Base-by-base conservation (phyloP, 495 filamentous ascomycete genomes). In the Talaromyces ruber region DNA sequence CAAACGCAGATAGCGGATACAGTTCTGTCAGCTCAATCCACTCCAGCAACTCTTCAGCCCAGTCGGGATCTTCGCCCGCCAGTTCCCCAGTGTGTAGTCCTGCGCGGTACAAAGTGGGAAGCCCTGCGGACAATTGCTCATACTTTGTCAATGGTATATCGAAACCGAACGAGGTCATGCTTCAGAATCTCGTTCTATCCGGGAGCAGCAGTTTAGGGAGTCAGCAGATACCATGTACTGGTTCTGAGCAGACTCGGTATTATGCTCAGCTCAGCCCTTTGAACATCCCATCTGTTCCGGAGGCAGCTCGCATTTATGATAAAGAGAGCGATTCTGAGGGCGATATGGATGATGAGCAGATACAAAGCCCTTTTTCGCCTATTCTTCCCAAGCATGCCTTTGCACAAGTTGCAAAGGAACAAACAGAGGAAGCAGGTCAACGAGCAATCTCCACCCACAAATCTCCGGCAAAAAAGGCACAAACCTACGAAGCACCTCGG, bases 1-100 rank as follows among this genome's bases (percentile, higher is more conserved):
- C 64, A 58, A 74, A 77, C 58, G 67, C 66, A 25, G 76, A 79
- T 61, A 78, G 76, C 62, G 76, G 76, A 18, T 78, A 79, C 62
- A 78, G 73, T 63, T 78, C 74, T 28, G 26, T 62, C 9, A 52
- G 60, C 30, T 62, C 60, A 24, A 25, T 45, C 6, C 45, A 29
- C 28, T 62, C 60, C 4, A 51, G 39, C 28, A 32, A 51, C 14
- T 60, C 59, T 32, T 32, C 45, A 11, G 26, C 43, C 16, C 37
- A 45, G 25, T 52, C 45, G n/a, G 39, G 43, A 22, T 51, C 59
- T 3, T 39, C 59, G 21, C 59, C 45, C 52, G 9, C 25, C 18
- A 25, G 18, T 14, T 60, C 37, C 16, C 59, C 39, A 9, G 11
- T 47, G 14, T 16, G 21, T 14, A 32, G 25, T 29, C 43, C 37